A percentile compares a stretch with the other conserved stretches of the same genome.
Conservation (phyloP, 352 stramenopile species). For the Achlya hypogyna region DNA sequence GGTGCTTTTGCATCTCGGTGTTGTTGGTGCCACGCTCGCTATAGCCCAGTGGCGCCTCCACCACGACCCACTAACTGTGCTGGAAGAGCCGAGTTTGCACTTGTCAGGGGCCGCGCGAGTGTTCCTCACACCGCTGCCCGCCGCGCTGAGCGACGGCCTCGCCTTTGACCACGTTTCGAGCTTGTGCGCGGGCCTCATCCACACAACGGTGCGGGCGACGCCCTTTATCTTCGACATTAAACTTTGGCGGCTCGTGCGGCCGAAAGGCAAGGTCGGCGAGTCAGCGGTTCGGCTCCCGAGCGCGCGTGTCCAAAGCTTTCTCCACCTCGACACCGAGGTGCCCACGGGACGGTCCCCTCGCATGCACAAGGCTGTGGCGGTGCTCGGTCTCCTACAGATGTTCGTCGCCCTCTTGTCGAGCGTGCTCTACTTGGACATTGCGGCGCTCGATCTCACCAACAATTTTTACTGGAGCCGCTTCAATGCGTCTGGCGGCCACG, state of each 20-base stretch:
- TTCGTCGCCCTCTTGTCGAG: background rate
- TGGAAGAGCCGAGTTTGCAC: background rate
- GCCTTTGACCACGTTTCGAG: background rate
- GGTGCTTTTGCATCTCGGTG: background rate
- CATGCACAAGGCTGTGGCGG: background rate
- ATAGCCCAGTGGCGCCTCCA: background rate
- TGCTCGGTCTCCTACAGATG: background rate
- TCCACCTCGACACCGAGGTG: background rate
- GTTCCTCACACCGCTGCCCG: background rate
- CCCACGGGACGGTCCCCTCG: background rate
- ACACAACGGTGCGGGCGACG: background rate
- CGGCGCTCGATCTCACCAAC: background rate
- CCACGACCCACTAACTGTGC: background rate
- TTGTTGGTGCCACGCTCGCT: background rate
- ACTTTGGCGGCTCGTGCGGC: background rate
- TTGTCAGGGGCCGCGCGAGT: background rate
- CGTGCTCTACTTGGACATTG: background rate
- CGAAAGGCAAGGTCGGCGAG: too few species aligned
- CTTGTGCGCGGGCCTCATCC: background rate
- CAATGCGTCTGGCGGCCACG: conserved; percentile 1
- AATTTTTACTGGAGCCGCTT: background rate
- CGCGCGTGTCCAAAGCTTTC: background rate
- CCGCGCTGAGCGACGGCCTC: background rate
- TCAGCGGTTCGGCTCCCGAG: background rate
- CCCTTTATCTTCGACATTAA: conserved; percentile 2